phyloP scores from a whole-genome alignment of 106 monocot species.

The Apostasia shenzhenica region DNA sequence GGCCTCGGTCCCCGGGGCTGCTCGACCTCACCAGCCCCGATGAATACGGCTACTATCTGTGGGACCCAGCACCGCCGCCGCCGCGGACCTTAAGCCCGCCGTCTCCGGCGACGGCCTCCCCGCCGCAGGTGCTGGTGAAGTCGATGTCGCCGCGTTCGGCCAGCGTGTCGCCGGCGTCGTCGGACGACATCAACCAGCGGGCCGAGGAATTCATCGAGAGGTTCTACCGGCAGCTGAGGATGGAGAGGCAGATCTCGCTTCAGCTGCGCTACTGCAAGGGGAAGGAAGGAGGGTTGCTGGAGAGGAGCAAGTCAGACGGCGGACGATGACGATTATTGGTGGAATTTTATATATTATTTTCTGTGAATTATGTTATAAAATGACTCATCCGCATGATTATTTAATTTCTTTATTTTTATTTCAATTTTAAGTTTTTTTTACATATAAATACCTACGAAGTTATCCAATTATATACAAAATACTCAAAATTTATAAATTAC shows the following conservation, averaged over 20 bases:
- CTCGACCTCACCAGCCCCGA: slow-evolving; percentile 21
- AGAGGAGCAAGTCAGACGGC: background rate
- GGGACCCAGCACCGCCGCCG: background rate
- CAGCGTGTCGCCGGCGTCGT: slow-evolving; percentile 2
- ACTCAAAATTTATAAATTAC: too few species aligned
- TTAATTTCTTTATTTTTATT: too few species aligned
- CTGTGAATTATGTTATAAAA: too few species aligned
- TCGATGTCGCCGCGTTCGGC: slow-evolving; percentile 15
- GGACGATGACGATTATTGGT: background rate
- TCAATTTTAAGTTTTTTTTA: too few species aligned
- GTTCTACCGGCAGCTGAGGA: slow-evolving; percentile 43
- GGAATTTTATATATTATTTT: too few species aligned
- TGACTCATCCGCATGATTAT: too few species aligned
- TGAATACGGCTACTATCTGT: slow-evolving; percentile 2
- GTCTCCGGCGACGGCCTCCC: background rate
- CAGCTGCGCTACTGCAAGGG: slow-evolving; percentile 33
- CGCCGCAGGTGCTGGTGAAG: background rate
- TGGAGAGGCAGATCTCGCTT: slow-evolving; percentile 62
- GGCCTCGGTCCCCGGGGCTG: slow-evolving; percentile 20
- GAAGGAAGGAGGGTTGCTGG: slow-evolving; percentile 5
- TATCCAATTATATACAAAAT: too few species aligned
- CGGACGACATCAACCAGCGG: slow-evolving; percentile 47
- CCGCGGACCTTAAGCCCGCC: slow-evolving; percentile 9
- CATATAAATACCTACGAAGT: too few species aligned
- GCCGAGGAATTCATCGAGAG: slow-evolving; percentile 57